Conservation (phyloP, 108 stramenopile genomes). For the Cyclostephanos invisitatus region DNA sequence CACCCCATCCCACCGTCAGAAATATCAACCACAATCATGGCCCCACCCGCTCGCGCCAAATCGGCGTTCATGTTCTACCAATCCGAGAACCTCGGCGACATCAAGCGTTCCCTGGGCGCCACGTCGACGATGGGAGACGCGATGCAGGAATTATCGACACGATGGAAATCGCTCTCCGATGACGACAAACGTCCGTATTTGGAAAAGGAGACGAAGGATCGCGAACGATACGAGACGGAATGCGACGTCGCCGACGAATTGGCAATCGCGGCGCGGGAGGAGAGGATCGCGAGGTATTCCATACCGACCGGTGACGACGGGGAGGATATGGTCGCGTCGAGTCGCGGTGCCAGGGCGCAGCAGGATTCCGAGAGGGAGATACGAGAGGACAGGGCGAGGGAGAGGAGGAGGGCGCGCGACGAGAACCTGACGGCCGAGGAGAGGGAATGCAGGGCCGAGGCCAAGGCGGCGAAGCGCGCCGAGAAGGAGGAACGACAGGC, state of each 20-base stretch:
- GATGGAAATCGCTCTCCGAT: conserved; percentile 68
- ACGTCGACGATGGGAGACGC: conserved; percentile 73
- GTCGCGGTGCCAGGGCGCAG: conserved; percentile 60
- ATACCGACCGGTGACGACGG: conserved; percentile 58
- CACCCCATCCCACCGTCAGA: too few relatives aligned
- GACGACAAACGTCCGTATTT: conserved; percentile 51
- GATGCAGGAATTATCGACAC: conserved; percentile 77
- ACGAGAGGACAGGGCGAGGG: conserved; percentile 18
- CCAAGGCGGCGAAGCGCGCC: conserved; percentile 51
- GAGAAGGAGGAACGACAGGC: conserved; percentile 69
- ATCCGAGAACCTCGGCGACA: conserved; percentile 58
- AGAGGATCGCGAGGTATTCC: conserved; percentile 50
- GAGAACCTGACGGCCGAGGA: conserved; percentile 24
- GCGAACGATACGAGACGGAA: conserved; percentile 69
- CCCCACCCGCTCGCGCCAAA: conserved; percentile 67
- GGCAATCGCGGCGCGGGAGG: conserved; percentile 59
- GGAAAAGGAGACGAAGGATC: conserved; percentile 66
- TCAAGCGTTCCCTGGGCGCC: conserved; percentile 63
- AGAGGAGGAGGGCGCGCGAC: conserved; percentile 1
- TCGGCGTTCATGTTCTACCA: conserved; percentile 87
- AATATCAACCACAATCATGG: conserved; percentile 43
- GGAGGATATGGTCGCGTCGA: conserved; percentile 36
- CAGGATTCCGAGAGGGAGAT: conserved; percentile 59
- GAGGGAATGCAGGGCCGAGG: conserved; percentile 44
- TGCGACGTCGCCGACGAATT: conserved; percentile 70